A percentile compares a stretch with the other conserved stretches of the same genome.
Evolutionary conservation across 2,329 filamentous ascomycete genomes (phyloP).

Genomic region (Colletotrichum noveboracense): DNA sequence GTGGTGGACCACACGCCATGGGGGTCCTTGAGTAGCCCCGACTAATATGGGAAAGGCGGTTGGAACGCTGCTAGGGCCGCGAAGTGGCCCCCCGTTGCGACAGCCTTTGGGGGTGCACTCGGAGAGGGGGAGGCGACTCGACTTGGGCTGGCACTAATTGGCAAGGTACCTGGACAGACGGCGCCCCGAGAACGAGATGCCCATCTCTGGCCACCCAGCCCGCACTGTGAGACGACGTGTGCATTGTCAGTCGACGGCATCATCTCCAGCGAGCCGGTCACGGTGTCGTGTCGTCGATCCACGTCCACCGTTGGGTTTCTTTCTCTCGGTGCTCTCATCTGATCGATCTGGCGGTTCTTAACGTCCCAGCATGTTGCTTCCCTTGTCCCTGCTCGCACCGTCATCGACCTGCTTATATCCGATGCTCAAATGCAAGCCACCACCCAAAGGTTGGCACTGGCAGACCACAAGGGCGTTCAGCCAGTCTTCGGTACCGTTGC

Average conservation of each 20-base stretch:
- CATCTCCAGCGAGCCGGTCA: background rate
- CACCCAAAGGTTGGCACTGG: background rate
- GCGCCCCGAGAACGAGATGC: background rate
- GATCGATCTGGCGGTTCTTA: background rate
- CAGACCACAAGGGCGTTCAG: background rate
- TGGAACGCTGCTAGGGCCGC: background rate
- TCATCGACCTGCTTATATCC: background rate
- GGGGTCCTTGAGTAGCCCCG: background rate
- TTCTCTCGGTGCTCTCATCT: background rate
- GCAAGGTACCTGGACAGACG: background rate
- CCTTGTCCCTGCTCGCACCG: background rate
- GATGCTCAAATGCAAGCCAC: background rate
- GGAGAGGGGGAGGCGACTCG: background rate
- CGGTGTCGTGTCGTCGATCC: background rate
- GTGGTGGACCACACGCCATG: slow-evolving; percentile 12
- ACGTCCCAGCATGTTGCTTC: background rate
- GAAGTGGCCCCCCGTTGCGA: background rate
- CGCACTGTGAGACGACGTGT: background rate
- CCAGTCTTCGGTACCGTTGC: slow-evolving; percentile 3
- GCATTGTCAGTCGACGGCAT: background rate
- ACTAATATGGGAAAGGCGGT: slow-evolving; percentile 6
- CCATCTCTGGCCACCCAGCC: background rate
- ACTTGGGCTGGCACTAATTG: background rate
- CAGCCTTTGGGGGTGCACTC: background rate
- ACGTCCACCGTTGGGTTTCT: background rate